Evolutionary conservation across 2,329 filamentous ascomycete genomes (phyloP), one percentile per base, ranked within the genome.

Genomic region (Botryotinia calthae): DNA sequence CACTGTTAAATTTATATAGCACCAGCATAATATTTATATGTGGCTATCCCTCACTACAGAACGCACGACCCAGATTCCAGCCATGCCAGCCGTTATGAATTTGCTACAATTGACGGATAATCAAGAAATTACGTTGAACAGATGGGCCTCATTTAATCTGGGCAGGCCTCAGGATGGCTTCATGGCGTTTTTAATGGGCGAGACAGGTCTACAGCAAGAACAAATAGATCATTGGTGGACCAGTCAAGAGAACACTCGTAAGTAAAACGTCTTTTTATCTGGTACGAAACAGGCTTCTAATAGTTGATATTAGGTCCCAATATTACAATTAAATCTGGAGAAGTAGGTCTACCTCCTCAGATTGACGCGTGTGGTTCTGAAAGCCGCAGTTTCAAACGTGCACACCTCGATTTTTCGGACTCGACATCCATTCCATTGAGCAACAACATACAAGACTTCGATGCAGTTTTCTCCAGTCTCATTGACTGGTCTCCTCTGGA

Each of bases 191-290:
- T 69, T 76, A 6, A 44, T 61, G 22, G 66, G 31, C 10, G 72
- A 75, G 58, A 75, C 73, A 51, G 74, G 75, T 34, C 72, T 77
- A 25, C 70, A 73, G 56, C 70, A 71, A 25, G 74, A 74, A 22
- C 73, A 76, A 46, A 76, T 77, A 63, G 73, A 76, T 42, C 37
- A 40, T 16, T 77, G 76, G 75, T 77, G 72, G 63, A 62, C 66
- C 8, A 73, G 67, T 59, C n/a, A 46, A 28, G 69, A 66, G 44
- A 40, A 51, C 14, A 58, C 63, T 37, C 20, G 74, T 74, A 48
- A 71, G 72, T 63, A 18, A 46, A 34, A 59, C 12, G 18, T 18
- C 25, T 34, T 22, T 22, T 1, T 1, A 8, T n/a, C 14, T 61
- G n/a, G 25, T 2, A 22, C 12, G 20, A 10, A 22, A 22, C 7